Conservation (phyloP, 495 filamentous ascomycete genomes). For the Neurospora africana region DNA sequence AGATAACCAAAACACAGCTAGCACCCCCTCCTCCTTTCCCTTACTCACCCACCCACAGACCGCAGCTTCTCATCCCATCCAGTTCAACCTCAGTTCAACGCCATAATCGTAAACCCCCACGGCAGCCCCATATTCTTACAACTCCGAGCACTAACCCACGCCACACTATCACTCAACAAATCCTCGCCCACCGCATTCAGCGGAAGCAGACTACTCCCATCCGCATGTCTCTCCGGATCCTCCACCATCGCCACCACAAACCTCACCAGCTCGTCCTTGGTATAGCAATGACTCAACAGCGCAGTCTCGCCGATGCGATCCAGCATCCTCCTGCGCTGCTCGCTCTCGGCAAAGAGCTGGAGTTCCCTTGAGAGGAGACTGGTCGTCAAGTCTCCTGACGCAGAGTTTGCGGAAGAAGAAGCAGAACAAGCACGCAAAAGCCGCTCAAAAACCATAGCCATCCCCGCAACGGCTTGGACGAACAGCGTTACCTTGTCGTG, state of each 20-base stretch:
- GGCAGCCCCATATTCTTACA: constrained; percentile 25
- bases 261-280: constrained; percentile 10
- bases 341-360: constrained; percentile 23
- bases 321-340: constrained; percentile 15
- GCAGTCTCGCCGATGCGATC: constrained; percentile 11
- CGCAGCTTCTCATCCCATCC: background rate
- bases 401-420: background rate
- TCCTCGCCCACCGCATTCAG: constrained; percentile 7
- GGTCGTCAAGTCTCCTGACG: background rate
- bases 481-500: constrained; percentile 17
- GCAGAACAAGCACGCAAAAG: background rate
- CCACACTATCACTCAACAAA: constrained; percentile 11
- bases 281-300: constrained; percentile 17
- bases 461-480: constrained; percentile 20
- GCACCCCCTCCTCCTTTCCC: background rate
- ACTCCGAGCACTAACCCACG: constrained; percentile 15
- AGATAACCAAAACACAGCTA: background rate
- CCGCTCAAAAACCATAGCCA: constrained; percentile 17
- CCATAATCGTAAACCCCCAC: constrained; percentile 29
- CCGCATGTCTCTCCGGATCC: background rate
- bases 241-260: constrained; percentile 13
- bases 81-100: constrained; percentile 9
- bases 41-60: background rate
- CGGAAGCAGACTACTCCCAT: background rate
- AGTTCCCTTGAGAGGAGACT: constrained; percentile 14